Evolutionary conservation across 2,329 filamentous ascomycete species (phyloP).

Genomic region (Colletotrichum chlorophyti): DNA sequence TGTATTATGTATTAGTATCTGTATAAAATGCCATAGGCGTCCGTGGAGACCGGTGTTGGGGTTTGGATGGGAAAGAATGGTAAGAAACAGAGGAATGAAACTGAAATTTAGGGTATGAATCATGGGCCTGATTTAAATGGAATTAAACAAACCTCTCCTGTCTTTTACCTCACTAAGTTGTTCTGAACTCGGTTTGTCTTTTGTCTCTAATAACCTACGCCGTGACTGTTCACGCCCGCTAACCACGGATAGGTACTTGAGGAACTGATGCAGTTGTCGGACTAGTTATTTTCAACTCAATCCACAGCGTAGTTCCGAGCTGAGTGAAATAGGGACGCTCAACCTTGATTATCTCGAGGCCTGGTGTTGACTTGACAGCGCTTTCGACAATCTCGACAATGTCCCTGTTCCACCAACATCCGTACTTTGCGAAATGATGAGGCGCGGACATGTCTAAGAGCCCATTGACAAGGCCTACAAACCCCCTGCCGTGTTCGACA

Average conservation of each 20-base stretch:
- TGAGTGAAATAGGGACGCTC: conserved; percentile 59
- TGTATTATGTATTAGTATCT: conserved; percentile 3
- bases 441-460: conserved; percentile 62
- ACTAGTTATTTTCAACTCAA: conserved; percentile 59
- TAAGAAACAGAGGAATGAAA: background rate
- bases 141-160: conserved; percentile 25
- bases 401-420: conserved; percentile 75
- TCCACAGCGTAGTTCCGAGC: conserved; percentile 63
- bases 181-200: too few relatives aligned
- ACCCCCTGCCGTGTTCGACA: conserved; percentile 67
- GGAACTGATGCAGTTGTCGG: too few relatives aligned
- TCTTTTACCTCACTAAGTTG: background rate
- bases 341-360: conserved; percentile 62
- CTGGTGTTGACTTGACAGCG: conserved; percentile 54
- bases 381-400: conserved; percentile 61
- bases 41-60: background rate
- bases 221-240: too few relatives aligned
- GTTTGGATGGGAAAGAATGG: background rate
- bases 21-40: conserved; percentile 7
- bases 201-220: too few relatives aligned
- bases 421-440: conserved; percentile 62
- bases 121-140: conserved; percentile 20
- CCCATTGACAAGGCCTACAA: conserved; percentile 60
- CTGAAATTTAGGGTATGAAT: background rate
- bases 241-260: too few relatives aligned